phyloP scores from a whole-genome alignment of 352 stramenopile genomes.

The Phytophthora pinifolia region DNA sequence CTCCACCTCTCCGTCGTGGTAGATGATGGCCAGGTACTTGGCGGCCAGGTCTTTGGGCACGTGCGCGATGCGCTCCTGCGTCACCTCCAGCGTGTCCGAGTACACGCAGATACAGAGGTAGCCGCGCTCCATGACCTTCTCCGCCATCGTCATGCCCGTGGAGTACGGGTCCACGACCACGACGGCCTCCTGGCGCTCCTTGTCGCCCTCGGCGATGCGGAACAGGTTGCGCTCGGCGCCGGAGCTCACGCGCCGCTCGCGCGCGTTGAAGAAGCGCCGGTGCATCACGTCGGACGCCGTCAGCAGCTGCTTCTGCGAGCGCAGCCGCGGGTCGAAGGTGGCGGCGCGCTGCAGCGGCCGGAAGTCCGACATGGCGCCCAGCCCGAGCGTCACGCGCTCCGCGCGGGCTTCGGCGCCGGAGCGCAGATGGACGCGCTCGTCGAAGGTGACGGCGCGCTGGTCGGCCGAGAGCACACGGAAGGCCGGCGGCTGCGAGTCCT shows the following conservation, averaged over 20 bases:
- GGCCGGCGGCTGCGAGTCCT: constrained; percentile 10
- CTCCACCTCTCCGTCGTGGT: constrained; percentile 61
- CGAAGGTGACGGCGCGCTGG: constrained; percentile 81
- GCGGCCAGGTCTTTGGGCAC: constrained; percentile 47
- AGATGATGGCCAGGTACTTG: constrained; percentile 66
- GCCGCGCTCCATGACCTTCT: constrained; percentile 85
- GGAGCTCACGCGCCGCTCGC: constrained; percentile 49
- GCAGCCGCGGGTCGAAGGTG: constrained; percentile 78
- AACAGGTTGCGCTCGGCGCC: constrained; percentile 46
- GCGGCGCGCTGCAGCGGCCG: constrained; percentile 72
- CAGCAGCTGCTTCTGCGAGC: constrained; percentile 52
- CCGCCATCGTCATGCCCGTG: constrained; percentile 91
- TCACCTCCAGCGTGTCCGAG: constrained; percentile 77
- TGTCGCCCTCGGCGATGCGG: constrained; percentile 54
- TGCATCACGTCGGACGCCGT: constrained; percentile 81
- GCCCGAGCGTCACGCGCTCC: constrained; percentile 48
- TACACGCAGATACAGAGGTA: constrained; percentile 83
- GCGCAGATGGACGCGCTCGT: constrained; percentile 77
- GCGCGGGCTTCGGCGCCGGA: constrained; percentile 10
- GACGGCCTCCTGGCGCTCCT: constrained; percentile 54
- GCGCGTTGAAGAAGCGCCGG: constrained; percentile 83
- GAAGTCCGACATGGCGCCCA: constrained; percentile 65
- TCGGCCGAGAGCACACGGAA: constrained; percentile 71
- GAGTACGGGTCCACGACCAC: constrained; percentile 96
- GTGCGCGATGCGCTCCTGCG: constrained; percentile 72